Evolutionary conservation across 2,329 filamentous ascomycete genomes (phyloP).

Genomic region (Rhynchosporium agropyri): DNA sequence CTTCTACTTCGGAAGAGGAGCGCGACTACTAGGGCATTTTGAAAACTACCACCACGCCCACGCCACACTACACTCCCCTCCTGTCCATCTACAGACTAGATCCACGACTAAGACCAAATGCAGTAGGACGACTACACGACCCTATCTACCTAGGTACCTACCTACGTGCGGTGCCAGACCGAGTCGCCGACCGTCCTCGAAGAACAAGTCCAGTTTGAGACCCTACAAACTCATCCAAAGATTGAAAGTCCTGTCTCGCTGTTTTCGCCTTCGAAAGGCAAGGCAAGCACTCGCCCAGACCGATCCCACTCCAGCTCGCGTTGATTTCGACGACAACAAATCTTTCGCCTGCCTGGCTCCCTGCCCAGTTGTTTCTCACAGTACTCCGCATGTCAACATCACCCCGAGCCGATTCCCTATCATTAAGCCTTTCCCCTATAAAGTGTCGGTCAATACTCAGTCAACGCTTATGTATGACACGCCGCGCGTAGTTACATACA

Average conservation of each 20-base stretch:
- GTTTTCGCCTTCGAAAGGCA: not conserved
- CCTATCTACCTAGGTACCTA: not conserved
- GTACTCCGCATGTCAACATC: not conserved
- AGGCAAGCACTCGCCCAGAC: not conserved
- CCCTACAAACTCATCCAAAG: too few species aligned
- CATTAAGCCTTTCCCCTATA: not conserved
- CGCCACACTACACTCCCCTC: too few species aligned
- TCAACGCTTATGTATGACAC: not conserved
- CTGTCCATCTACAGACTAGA: not conserved
- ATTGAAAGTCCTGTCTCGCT: not conserved
- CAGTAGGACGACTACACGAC: not conserved
- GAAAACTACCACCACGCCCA: too few species aligned
- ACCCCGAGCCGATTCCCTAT: not conserved
- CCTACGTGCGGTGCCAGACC: not conserved
- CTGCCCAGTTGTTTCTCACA: not conserved
- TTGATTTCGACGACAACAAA: not conserved
- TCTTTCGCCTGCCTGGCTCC: not conserved
- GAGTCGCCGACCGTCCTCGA: not conserved
- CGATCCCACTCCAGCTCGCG: not conserved
- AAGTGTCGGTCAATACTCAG: not conserved
- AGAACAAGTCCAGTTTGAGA: not conserved
- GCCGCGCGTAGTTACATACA: not conserved
- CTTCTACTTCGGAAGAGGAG: too few species aligned
- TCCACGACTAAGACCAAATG: not conserved
- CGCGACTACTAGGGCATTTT: too few species aligned